Evolutionary conservation across 2,329 filamentous ascomycete genomes (phyloP).

Genomic region (Ophiostoma tasmaniense): DNA sequence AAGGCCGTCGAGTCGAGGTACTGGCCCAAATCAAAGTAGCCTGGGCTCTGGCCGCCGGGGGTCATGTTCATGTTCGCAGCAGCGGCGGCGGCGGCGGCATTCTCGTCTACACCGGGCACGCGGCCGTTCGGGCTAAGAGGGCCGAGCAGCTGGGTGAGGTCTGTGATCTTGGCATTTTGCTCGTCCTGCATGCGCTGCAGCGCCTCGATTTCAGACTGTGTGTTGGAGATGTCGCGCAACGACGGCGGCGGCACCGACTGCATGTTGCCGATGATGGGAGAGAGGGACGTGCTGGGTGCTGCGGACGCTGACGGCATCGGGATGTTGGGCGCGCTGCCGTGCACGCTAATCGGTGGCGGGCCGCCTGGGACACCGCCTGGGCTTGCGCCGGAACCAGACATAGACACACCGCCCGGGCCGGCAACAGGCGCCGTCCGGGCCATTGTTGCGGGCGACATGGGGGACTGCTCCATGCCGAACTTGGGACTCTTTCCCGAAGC

Average conservation of each 20-base stretch:
- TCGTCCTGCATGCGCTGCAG: conserved; percentile 71
- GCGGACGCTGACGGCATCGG: conserved; percentile 6
- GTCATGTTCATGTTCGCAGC: neutral
- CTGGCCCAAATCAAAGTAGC: conserved; percentile 42
- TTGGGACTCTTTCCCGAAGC: neutral
- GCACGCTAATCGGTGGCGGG: neutral
- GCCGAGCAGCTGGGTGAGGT: conserved; percentile 64
- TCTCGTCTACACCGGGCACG: conserved; percentile 59
- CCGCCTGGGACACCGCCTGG: neutral
- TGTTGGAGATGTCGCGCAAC: conserved; percentile 57
- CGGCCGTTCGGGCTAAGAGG: conserved; percentile 72
- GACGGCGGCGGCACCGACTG: conserved; percentile 43
- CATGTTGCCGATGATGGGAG: conserved; percentile 41
- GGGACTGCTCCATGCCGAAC: conserved; percentile 13
- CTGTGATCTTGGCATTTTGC: conserved; percentile 67
- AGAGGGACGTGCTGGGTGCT: conserved; percentile 26
- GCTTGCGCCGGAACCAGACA: conserved; percentile 2
- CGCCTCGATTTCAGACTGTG: conserved; percentile 66
- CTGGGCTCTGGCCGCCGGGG: conserved; percentile 22
- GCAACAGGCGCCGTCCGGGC: conserved; percentile 2
- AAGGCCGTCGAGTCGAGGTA: conserved; percentile 39
- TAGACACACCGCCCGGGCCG: conserved; percentile 12
- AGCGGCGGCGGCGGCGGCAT: conserved; percentile 20
- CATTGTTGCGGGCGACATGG: conserved; percentile 11
- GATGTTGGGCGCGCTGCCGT: conserved; percentile 11